These are phyloP conservation scores for Didymella pomorum DNA, from an alignment of 2,329 filamentous ascomycete species.

Conservation along the genomic window DNA sequence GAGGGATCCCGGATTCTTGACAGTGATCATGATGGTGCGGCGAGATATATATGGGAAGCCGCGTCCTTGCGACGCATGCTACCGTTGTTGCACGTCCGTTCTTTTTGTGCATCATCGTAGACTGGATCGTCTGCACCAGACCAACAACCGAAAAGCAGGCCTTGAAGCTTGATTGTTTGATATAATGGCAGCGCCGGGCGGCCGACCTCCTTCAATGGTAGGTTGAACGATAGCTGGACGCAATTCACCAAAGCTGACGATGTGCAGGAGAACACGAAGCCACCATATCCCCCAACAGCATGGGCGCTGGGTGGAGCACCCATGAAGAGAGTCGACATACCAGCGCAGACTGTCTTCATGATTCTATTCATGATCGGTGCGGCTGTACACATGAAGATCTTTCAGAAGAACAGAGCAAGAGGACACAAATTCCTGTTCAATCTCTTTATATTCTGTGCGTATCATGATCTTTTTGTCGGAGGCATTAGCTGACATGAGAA, in stretches of 20 bases:
- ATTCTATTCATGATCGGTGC: conserved; percentile 53
- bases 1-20: conserved; percentile 8
- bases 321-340: conserved; percentile 50
- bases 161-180: conserved; percentile 1
- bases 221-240: not conserved
- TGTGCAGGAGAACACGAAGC: conserved; percentile 27
- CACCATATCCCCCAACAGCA: conserved; percentile 41
- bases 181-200: conserved; percentile 25
- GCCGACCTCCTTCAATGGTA: conserved; percentile 28
- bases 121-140: not conserved
- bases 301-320: conserved; percentile 52
- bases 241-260: conserved; percentile 13
- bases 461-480: not conserved
- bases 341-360: conserved; percentile 53
- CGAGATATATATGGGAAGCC: conserved; percentile 24
- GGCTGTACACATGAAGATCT: conserved; percentile 53
- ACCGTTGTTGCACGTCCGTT: conserved; percentile 1
- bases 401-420: conserved; percentile 49
- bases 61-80: conserved; percentile 11
- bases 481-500: not conserved
- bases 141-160: not conserved
- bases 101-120: not conserved
- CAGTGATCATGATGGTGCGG: conserved; percentile 13
- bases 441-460: conserved; percentile 51
- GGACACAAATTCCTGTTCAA: conserved; percentile 55